phyloP scores from a whole-genome alignment of 2,329 filamentous ascomycete species.

The Harringtonia aguacate region DNA sequence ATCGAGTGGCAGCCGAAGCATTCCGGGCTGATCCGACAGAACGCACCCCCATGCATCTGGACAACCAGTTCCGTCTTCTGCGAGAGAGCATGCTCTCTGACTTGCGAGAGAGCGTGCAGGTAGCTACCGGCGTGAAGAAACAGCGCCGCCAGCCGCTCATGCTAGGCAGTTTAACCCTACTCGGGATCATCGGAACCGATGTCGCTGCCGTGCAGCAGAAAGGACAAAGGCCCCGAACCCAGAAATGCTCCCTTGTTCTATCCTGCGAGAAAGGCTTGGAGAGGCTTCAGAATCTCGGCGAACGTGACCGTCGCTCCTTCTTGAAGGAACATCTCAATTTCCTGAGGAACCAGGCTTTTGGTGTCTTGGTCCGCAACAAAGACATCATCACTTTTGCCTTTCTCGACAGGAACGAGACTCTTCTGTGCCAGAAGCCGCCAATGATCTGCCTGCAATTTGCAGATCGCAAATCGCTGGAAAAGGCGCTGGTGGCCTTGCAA shows the following conservation, averaged over 20 bases:
- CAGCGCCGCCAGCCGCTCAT: neutral
- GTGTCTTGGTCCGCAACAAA: constrained; percentile 41
- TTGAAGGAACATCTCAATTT: constrained; percentile 36
- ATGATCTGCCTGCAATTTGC: constrained; percentile 40
- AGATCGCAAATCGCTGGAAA: constrained; percentile 31
- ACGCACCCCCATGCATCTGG: constrained; percentile 42
- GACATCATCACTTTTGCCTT: constrained; percentile 49
- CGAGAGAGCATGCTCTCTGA: constrained; percentile 61
- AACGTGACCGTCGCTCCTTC: constrained; percentile 22
- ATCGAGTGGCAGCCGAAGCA: constrained; percentile 40
- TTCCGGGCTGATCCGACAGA: constrained; percentile 22
- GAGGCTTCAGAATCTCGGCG: too few relatives aligned
- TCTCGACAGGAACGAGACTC: constrained; percentile 36
- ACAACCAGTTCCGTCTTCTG: constrained; percentile 62
- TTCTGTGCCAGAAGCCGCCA: constrained; percentile 27
- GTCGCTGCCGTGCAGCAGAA: neutral
- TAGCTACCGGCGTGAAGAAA: constrained; percentile 18
- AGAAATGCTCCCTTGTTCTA: too few relatives aligned
- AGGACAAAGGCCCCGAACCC: too few relatives aligned
- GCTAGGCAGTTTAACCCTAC: neutral
- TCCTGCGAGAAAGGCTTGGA: too few relatives aligned
- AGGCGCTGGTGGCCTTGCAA: constrained; percentile 32
- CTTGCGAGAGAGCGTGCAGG: constrained; percentile 48
- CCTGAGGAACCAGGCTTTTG: constrained; percentile 50
- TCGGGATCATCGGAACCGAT: neutral